Evolutionary conservation across 1,139 yeast species (phyloP).

Genomic region (Protomyces pachydermus): DNA sequence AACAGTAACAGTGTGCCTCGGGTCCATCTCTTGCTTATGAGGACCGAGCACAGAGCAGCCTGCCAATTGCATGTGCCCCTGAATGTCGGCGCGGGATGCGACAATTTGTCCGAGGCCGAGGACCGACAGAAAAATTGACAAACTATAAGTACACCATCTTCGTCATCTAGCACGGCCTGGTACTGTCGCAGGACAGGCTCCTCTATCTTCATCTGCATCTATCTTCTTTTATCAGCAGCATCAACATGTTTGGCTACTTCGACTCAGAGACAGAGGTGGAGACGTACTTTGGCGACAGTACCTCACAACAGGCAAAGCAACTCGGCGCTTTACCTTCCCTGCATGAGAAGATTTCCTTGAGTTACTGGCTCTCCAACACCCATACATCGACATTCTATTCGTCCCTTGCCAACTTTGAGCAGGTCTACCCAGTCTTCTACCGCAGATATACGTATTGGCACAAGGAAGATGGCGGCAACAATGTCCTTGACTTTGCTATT

Average conservation of each 20-base stretch:
- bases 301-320: background rate
- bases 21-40: too few species aligned
- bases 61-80: too few species aligned
- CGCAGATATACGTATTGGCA: slow-evolving; percentile 67
- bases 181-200: background rate
- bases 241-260: background rate
- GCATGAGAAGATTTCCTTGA: background rate
- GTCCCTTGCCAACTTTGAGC: slow-evolving; percentile 39
- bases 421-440: slow-evolving; percentile 56
- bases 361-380: slow-evolving; percentile 11
- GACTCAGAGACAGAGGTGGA: background rate
- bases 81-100: too few species aligned
- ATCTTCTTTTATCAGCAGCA: too few species aligned
- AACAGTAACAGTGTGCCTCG: too few species aligned
- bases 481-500: slow-evolving; percentile 69
- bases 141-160: too few species aligned
- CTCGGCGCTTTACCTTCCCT: background rate
- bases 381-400: slow-evolving; percentile 13
- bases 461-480: slow-evolving; percentile 45
- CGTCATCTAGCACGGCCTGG: too few species aligned
- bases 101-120: too few species aligned
- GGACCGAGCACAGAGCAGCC: too few species aligned
- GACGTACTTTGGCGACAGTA: background rate
- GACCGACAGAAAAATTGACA: too few species aligned
- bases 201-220: background rate